These are phyloP conservation scores for Cicer chorassanicum DNA, from an alignment of 306 rosid species.

Conservation along the genomic window DNA sequence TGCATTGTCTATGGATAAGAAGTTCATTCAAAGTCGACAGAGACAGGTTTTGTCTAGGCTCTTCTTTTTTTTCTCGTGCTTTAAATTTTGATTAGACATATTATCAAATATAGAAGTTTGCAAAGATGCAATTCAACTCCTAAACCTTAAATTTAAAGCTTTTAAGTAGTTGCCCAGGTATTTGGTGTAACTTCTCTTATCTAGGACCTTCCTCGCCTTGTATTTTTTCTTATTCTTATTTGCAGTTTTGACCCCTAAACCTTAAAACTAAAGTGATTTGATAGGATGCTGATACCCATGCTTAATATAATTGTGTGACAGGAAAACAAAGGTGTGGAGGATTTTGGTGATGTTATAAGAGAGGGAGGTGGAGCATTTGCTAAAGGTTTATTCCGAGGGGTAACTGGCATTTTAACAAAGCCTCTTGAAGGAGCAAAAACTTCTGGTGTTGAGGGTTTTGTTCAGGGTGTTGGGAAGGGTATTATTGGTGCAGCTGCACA, in stretches of 20 bases:
- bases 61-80: conserved; percentile 30
- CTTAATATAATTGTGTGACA: conserved; percentile 47
- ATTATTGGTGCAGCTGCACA: conserved; percentile 98
- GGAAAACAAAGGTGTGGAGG: conserved; percentile 97
- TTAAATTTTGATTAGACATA: conserved; percentile 17
- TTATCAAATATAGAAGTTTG: neutral
- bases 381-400: conserved; percentile 97
- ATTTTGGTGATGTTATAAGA: conserved; percentile 89
- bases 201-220: neutral
- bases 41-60: conserved; percentile 73
- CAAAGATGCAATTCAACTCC: conserved; percentile 1
- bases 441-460: conserved; percentile 99
- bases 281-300: conserved; percentile 35
- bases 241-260: neutral
- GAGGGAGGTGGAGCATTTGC: conserved; percentile 99
- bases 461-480: conserved; percentile 99
- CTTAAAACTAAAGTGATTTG: neutral
- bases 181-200: conserved; percentile 30
- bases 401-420: conserved; percentile 94
- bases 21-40: conserved; percentile 95
- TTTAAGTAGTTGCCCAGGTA: conserved; percentile 4
- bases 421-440: conserved; percentile 98
- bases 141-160: neutral
- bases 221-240: conserved; percentile 24
- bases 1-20: conserved; percentile 96